phyloP scores from a whole-genome alignment of 1,284 basidiomycete species.

The Boletellus dicymbophilus region DNA sequence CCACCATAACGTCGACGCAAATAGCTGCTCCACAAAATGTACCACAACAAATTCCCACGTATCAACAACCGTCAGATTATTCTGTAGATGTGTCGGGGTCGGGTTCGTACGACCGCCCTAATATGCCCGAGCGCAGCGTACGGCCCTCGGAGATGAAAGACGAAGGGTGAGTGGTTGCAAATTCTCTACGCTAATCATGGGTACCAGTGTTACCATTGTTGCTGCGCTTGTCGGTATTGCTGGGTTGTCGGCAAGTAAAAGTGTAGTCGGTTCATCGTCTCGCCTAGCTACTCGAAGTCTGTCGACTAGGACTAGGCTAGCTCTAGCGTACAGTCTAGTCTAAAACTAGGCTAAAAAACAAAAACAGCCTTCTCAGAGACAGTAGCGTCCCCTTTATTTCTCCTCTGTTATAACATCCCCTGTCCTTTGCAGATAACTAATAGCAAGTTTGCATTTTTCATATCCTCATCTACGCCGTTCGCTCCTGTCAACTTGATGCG shows the following conservation, averaged over 20 bases:
- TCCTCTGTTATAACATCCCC: constrained; percentile 56
- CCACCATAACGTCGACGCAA: constrained; percentile 3
- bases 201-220: background rate
- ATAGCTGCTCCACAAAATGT: constrained; percentile 26
- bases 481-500: constrained; percentile 17
- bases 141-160: constrained; percentile 97
- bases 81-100: constrained; percentile 28
- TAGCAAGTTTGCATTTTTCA: constrained; percentile 51
- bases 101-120: constrained; percentile 45
- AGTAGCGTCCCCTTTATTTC: constrained; percentile 70
- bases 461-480: constrained; percentile 38
- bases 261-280: constrained; percentile 56
- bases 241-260: constrained; percentile 32
- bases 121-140: constrained; percentile 58
- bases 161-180: constrained; percentile 77
- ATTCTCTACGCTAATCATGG: background rate
- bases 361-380: constrained; percentile 52
- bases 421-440: constrained; percentile 79
- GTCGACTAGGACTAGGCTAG: constrained; percentile 66
- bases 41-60: constrained; percentile 74
- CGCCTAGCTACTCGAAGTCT: constrained; percentile 40
- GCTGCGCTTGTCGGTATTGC: constrained; percentile 29
- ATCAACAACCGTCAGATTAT: constrained; percentile 23
- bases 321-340: constrained; percentile 63
- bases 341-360: constrained; percentile 62